Percentiles rank a stretch among this genome's conserved stretches.
Conservation (phyloP, 129 eudicot species). For the Rutidosis leptorrhynchoides region DNA sequence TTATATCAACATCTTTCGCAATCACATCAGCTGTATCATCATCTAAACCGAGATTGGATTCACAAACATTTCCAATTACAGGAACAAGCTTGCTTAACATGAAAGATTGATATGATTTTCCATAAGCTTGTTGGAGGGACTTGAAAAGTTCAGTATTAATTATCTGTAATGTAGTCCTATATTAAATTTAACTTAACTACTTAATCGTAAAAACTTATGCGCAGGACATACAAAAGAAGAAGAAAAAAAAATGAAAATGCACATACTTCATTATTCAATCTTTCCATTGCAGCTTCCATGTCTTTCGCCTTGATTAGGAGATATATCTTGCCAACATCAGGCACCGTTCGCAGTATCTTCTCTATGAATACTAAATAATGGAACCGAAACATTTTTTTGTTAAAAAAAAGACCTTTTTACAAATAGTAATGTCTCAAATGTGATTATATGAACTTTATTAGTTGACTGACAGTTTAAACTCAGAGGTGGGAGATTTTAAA, state of each 20-base stretch:
- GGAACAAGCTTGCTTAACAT: conserved; percentile 93
- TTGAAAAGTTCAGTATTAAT: conserved; percentile 74
- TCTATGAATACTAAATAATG: conserved; percentile 67
- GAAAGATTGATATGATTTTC: conserved; percentile 75
- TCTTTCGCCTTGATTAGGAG: conserved; percentile 87
- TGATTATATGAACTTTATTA: neutral
- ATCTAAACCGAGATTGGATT: conserved; percentile 70
- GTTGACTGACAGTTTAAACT: neutral
- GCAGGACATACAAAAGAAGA: conserved; percentile 5
- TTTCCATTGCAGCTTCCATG: conserved; percentile 61
- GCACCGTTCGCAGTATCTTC: conserved; percentile 80
- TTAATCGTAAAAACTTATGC: conserved; percentile 6
- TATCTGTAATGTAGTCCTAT: conserved; percentile 46
- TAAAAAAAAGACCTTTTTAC: too few relatives aligned
- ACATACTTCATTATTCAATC: conserved; percentile 80
- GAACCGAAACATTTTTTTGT: neutral
- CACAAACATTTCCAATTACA: conserved; percentile 85
- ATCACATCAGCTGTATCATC: conserved; percentile 50
- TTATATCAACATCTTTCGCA: conserved; percentile 71
- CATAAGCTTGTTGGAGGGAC: conserved; percentile 72
- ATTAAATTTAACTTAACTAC: conserved; percentile 28
- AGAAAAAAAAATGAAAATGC: neutral
- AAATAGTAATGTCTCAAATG: neutral
- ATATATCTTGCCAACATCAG: conserved; percentile 81
- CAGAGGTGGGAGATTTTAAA: neutral